phyloP scores from a whole-genome alignment of 2,329 filamentous ascomycete species.

The Stemphylium vesicarium region DNA sequence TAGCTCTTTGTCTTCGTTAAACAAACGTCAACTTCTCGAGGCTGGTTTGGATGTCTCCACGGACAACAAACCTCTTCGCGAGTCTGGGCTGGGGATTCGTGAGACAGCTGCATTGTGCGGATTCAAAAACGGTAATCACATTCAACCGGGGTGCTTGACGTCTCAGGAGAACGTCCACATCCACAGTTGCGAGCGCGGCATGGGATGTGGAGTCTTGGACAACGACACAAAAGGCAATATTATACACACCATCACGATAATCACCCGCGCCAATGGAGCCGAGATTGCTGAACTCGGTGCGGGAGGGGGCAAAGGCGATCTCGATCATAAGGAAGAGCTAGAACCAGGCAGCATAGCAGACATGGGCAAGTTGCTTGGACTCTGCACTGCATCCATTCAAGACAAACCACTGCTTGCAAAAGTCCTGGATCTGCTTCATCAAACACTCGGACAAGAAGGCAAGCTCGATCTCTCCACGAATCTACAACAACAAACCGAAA shows the following conservation, averaged over 20 bases:
- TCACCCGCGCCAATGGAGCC: constrained; percentile 68
- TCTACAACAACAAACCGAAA: constrained; percentile 30
- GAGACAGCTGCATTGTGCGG: constrained; percentile 75
- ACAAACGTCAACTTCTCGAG: constrained; percentile 28
- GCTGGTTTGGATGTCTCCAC: constrained; percentile 48
- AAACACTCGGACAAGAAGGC: constrained; percentile 22
- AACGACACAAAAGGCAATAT: constrained; percentile 57
- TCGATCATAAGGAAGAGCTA: constrained; percentile 71
- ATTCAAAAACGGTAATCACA: constrained; percentile 74
- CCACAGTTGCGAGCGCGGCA: constrained; percentile 84
- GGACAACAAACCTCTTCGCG: constrained; percentile 29
- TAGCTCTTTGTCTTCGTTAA: constrained; percentile 57
- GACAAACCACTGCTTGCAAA: constrained; percentile 43
- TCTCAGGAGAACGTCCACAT: constrained; percentile 67
- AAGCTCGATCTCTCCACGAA: constrained; percentile 37
- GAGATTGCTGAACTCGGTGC: constrained; percentile 76
- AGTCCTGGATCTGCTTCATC: constrained; percentile 46
- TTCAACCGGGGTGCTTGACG: constrained; percentile 75
- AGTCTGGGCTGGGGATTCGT: constrained; percentile 49
- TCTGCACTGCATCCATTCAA: constrained; percentile 55
- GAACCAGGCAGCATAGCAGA: constrained; percentile 59
- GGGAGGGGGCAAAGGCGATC: constrained; percentile 79
- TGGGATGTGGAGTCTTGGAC: constrained; percentile 62
- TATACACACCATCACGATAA: constrained; percentile 79
- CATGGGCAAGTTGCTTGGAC: constrained; percentile 59